Evolutionary conservation across 2,329 filamentous ascomycete genomes (phyloP).

Genomic region (Aspergillus ochraceus): DNA sequence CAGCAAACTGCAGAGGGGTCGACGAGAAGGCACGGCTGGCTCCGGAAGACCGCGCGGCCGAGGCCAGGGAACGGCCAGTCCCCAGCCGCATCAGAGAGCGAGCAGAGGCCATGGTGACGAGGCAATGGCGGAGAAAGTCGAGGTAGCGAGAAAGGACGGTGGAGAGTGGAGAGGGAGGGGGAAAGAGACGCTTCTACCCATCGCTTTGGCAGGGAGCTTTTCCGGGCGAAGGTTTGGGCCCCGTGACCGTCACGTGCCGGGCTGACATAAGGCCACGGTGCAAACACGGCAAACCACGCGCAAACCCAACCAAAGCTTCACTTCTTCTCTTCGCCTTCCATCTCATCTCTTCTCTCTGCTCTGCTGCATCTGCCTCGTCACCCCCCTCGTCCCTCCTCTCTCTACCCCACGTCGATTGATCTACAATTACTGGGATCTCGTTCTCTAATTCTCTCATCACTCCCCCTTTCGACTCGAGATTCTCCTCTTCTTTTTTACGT

Average conservation of each 20-base stretch:
- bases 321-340: slow-evolving; percentile 22
- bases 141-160: slow-evolving; percentile 9
- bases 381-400: slow-evolving; percentile 21
- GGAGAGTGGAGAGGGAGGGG: slow-evolving; percentile 19
- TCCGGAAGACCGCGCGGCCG: slow-evolving; percentile 35
- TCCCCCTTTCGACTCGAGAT: slow-evolving; percentile 4
- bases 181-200: slow-evolving; percentile 21
- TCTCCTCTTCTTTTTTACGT: background rate
- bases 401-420: slow-evolving; percentile 7
- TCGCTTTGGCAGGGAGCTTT: slow-evolving; percentile 18
- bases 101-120: slow-evolving; percentile 44
- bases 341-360: slow-evolving; percentile 11
- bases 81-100: slow-evolving; percentile 47
- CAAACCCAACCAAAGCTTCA: slow-evolving; percentile 24
- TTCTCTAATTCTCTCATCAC: slow-evolving; percentile 2
- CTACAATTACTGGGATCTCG: slow-evolving; percentile 11
- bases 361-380: slow-evolving; percentile 13
- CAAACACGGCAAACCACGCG: slow-evolving; percentile 23
- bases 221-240: slow-evolving; percentile 20
- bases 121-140: slow-evolving; percentile 27
- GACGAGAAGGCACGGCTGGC: slow-evolving; percentile 40
- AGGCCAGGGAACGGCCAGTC: slow-evolving; percentile 39
- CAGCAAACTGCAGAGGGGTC: slow-evolving; percentile 40
- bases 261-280: slow-evolving; percentile 17
- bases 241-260: slow-evolving; percentile 23